Evolutionary conservation across 2,329 filamentous ascomycete species (phyloP).

Genomic region (Sporothrix dimorphospora): DNA sequence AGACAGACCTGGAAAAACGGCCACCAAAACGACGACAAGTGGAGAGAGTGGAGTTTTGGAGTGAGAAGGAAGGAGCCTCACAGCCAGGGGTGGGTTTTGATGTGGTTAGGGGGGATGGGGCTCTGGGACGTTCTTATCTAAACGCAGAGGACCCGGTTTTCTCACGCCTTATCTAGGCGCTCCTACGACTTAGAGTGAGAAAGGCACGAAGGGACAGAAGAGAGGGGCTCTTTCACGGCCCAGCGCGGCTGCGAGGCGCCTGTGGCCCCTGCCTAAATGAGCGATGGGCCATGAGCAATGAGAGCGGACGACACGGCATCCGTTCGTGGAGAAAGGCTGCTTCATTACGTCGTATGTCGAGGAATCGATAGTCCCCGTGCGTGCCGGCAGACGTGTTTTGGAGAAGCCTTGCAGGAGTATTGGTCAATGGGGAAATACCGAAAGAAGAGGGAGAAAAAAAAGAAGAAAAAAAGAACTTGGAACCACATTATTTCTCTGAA

Average conservation of each 20-base stretch:
- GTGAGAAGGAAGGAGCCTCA: neutral
- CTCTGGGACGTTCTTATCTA: conserved; percentile 8
- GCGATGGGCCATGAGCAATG: neutral
- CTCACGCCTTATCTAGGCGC: conserved; percentile 9
- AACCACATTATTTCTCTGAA: neutral
- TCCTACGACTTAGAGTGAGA: no score
- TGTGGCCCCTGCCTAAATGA: neutral
- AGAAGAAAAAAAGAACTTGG: neutral
- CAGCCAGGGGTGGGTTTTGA: neutral
- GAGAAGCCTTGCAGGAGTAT: neutral
- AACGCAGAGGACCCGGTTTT: neutral
- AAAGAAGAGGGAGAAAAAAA: neutral
- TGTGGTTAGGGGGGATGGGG: neutral
- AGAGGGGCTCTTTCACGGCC: neutral
- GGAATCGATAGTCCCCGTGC: neutral
- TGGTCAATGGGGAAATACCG: neutral
- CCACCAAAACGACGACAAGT: neutral
- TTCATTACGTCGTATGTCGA: neutral
- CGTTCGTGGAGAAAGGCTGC: neutral
- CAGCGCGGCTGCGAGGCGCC: conserved; percentile 11
- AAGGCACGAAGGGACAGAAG: no score
- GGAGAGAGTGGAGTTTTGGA: neutral
- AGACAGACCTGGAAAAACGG: neutral
- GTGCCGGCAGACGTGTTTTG: neutral
- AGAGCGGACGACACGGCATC: neutral